Base-by-base conservation (phyloP, 305 asterid species). In the Caryopteris hybrid region DNA sequence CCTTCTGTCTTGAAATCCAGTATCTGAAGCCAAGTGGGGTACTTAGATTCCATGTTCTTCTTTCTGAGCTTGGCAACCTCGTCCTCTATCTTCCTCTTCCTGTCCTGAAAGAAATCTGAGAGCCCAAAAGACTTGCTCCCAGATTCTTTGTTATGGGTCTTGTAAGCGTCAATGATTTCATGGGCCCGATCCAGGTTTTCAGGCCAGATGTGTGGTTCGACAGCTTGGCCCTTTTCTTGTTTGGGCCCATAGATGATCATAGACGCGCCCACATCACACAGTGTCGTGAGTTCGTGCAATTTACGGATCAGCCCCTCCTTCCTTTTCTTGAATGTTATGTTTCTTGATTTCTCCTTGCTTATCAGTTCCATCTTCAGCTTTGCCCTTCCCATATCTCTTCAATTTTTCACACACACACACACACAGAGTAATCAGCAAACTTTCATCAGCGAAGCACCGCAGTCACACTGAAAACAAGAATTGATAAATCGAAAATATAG, bases 361-460 rank as follows among this genome's bases (percentile, higher is more conserved):
- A 86, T 86, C 6, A 83, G 67, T 51, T 86, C 85, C 89, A 88
- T 79, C 55, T 80, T 83, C 68, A 86, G 7, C 61, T 83, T 88
- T 13, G 86, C 88, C 4, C 91, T 77, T 3, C 91, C 94, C 94
- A 86, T 86, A 16, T 47, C 12, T 36, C 41, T 36, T 2, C 7
- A 8, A 36, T 6, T 6, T 36, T 36, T 9, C 41, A n/a, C n/a
- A n/a, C n/a, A n/a, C n/a, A n/a, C n/a, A n/a, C n/a, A n/a, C n/a
- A n/a, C n/a, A n/a, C n/a, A n/a, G n/a, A n/a, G n/a, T n/a, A n/a
- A n/a, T n/a, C n/a, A n/a, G n/a, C n/a, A n/a, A n/a, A n/a, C n/a
- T n/a, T n/a, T n/a, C n/a, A n/a, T n/a, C n/a, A n/a, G n/a, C n/a
- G n/a, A n/a, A n/a, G n/a, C n/a, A n/a, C n/a, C n/a, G n/a, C n/a